Percentiles rank a stretch among this genome's conserved stretches.
Conservation (phyloP, 140 eudicot species). For the Cichorium intybus region DNA sequence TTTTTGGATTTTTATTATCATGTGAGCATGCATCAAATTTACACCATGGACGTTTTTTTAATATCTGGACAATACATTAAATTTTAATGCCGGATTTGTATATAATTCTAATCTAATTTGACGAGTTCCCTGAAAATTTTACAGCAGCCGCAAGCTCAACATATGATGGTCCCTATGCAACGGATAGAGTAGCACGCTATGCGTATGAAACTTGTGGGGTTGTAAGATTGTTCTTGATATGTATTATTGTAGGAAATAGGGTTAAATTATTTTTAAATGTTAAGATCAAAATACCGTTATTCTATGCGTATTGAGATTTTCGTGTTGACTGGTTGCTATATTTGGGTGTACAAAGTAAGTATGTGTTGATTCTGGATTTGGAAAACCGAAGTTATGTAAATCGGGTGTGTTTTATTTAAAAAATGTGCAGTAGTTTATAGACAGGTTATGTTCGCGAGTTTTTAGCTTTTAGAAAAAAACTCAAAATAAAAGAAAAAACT, state of each 20-base stretch:
- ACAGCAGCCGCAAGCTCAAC: constrained; percentile 48
- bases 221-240: constrained; percentile 11
- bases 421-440: too few species aligned
- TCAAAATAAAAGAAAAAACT: too few species aligned
- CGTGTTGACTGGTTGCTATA: not conserved
- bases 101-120: constrained; percentile 4
- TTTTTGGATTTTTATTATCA: not conserved
- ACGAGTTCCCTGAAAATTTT: constrained; percentile 8
- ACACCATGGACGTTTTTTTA: not conserved
- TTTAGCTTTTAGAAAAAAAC: not conserved
- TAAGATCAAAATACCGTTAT: not conserved
- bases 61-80: not conserved
- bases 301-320: not conserved
- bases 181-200: constrained; percentile 38
- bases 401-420: too few species aligned
- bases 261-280: not conserved
- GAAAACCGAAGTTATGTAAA: too few species aligned
- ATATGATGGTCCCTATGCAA: constrained; percentile 56
- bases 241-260: constrained; percentile 20
- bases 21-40: not conserved
- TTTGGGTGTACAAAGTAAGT: too few species aligned
- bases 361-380: too few species aligned
- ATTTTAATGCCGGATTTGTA: too few species aligned
- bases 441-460: too few species aligned
- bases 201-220: not conserved